A percentile compares a stretch with the other conserved stretches of the same genome.
These are phyloP conservation scores for Limtongozyma cylindracea DNA, from an alignment of 805 yeast genomes.

Conservation along the genomic window DNA sequence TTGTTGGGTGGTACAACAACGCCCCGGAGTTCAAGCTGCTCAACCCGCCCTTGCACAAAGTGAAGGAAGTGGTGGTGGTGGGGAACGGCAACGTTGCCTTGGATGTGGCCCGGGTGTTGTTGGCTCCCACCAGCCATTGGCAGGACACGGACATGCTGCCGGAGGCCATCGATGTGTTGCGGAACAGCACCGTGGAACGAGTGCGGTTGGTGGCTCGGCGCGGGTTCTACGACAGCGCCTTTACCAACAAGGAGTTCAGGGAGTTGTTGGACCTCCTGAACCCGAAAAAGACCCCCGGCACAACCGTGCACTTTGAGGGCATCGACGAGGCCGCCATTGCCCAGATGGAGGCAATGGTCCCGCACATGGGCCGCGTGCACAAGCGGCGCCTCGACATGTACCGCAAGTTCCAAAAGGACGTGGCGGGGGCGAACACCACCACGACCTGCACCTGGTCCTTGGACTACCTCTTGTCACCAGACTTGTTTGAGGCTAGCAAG, in stretches of 20 bases:
- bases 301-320: slow-evolving; percentile 17
- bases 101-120: slow-evolving; percentile 62
- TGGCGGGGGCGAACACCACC: slow-evolving; percentile 5
- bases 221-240: slow-evolving; percentile 68
- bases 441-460: slow-evolving; percentile 27
- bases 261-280: slow-evolving; percentile 43
- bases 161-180: slow-evolving; percentile 28
- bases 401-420: too few relatives aligned
- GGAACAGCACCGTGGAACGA: slow-evolving; percentile 24
- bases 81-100: slow-evolving; percentile 96
- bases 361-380: slow-evolving; percentile 22
- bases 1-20: slow-evolving; percentile 95
- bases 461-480: slow-evolving; percentile 45
- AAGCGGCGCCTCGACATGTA: slow-evolving; percentile 44
- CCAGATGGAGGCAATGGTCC: slow-evolving; percentile 6
- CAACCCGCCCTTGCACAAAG: slow-evolving; percentile 27
- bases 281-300: slow-evolving; percentile 17
- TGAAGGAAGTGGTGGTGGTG: slow-evolving; percentile 48
- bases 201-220: slow-evolving; percentile 68
- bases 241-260: slow-evolving; percentile 77
- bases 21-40: slow-evolving; percentile 25
- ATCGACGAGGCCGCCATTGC: too few relatives aligned
- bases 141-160: slow-evolving; percentile 45
- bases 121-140: slow-evolving; percentile 32
- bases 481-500: slow-evolving; percentile 16